Evolutionary conservation across 2,329 filamentous ascomycete genomes (phyloP).

Genomic region (Scopulariopsis brevicaulis): DNA sequence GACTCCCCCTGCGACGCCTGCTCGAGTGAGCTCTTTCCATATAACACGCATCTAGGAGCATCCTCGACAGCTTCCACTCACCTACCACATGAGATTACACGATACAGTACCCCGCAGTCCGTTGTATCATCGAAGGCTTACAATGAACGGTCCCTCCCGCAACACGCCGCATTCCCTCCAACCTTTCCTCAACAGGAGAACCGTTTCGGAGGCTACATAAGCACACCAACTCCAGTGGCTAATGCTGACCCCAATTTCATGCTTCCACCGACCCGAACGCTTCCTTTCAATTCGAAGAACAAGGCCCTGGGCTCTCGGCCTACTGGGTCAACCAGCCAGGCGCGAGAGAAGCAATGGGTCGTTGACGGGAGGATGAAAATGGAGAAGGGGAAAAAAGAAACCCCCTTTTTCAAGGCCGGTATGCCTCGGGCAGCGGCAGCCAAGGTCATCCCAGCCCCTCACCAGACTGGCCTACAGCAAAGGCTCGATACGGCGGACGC

Average conservation of each 20-base stretch:
- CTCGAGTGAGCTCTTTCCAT: neutral
- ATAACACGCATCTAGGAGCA: neutral
- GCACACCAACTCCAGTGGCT: neutral
- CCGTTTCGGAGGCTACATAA: neutral
- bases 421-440: no score
- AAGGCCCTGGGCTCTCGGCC: neutral
- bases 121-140: neutral
- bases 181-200: neutral
- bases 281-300: neutral
- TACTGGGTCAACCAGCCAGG: neutral
- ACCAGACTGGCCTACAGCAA: no score
- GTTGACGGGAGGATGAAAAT: neutral
- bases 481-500: no score
- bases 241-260: neutral
- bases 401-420: no score
- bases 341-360: neutral
- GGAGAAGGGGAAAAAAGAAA: neutral
- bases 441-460: no score
- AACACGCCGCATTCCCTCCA: neutral
- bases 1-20: neutral
- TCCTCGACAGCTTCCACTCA: neutral
- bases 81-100: neutral
- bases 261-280: conserved; percentile 1
- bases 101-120: neutral
- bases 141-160: neutral